Conservation (phyloP, 805 yeast genomes). For the Metschnikowia peoriensis region DNA sequence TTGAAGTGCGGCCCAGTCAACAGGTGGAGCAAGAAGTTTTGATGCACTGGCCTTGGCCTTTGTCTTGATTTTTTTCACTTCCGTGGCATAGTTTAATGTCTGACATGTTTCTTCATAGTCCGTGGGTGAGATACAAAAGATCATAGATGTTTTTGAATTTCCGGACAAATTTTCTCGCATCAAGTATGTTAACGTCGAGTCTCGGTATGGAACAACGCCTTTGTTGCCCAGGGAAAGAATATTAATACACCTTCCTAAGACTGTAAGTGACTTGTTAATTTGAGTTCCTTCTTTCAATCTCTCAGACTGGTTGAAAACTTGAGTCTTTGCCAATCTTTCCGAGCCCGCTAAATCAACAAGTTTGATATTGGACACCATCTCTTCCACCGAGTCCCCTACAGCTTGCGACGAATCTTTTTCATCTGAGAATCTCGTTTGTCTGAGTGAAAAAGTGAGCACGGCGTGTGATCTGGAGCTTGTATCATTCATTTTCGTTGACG, state of each 20-base stretch:
- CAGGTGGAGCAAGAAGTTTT: constrained; percentile 26
- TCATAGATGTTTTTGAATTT: constrained; percentile 80
- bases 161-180: constrained; percentile 78
- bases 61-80: constrained; percentile 68
- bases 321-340: constrained; percentile 64
- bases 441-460: constrained; percentile 59
- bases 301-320: constrained; percentile 51
- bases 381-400: constrained; percentile 42
- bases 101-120: constrained; percentile 77
- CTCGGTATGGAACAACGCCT: constrained; percentile 64
- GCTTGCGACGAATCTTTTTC: constrained; percentile 10
- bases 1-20: constrained; percentile 33
- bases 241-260: constrained; percentile 67
- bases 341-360: constrained; percentile 84
- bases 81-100: constrained; percentile 74
- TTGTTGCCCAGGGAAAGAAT: constrained; percentile 42
- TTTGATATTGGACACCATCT: constrained; percentile 57
- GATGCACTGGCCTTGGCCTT: constrained; percentile 47
- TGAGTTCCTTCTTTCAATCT: constrained; percentile 73
- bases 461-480: constrained; percentile 80
- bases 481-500: constrained; percentile 71
- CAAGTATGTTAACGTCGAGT: constrained; percentile 72
- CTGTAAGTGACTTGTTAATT: constrained; percentile 75
- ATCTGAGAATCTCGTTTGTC: constrained; percentile 51
- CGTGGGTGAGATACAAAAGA: constrained; percentile 81